Conservation (phyloP, 495 filamentous ascomycete species). For the Neurospora terricola region DNA sequence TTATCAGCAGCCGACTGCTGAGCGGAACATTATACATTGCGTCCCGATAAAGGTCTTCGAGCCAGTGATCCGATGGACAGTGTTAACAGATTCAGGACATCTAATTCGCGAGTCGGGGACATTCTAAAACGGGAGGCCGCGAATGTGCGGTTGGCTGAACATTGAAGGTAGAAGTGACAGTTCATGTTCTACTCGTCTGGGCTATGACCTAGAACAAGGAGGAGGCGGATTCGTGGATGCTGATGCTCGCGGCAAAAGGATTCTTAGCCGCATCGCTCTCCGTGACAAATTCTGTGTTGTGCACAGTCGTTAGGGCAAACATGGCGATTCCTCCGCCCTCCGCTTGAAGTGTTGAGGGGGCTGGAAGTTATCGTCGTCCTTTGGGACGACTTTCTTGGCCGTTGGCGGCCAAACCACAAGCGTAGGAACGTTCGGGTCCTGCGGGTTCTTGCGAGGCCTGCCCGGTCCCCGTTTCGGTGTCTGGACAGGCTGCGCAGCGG, state of each 20-base stretch:
- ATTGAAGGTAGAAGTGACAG: neutral
- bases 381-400: no score
- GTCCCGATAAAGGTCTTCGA: neutral
- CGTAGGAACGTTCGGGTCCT: no score
- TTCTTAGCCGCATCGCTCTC: no score
- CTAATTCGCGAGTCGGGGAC: neutral
- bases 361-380: no score
- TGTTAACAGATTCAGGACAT: neutral
- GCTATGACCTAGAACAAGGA: slow-evolving; percentile 41
- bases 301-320: no score
- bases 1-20: no score
- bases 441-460: no score
- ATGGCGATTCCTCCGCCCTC: no score
- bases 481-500: slow-evolving; percentile 9
- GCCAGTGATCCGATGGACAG: neutral
- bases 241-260: slow-evolving; percentile 48
- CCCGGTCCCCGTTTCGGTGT: neutral
- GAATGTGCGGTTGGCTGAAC: neutral
- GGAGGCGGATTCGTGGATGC: slow-evolving; percentile 51
- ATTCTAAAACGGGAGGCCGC: neutral
- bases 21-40: no score
- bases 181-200: neutral
- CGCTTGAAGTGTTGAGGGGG: no score
- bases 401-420: no score
- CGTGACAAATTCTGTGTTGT: no score